Evolutionary conservation across 768 basidiomycete species (phyloP).

Genomic region (Mycena indigotica): DNA sequence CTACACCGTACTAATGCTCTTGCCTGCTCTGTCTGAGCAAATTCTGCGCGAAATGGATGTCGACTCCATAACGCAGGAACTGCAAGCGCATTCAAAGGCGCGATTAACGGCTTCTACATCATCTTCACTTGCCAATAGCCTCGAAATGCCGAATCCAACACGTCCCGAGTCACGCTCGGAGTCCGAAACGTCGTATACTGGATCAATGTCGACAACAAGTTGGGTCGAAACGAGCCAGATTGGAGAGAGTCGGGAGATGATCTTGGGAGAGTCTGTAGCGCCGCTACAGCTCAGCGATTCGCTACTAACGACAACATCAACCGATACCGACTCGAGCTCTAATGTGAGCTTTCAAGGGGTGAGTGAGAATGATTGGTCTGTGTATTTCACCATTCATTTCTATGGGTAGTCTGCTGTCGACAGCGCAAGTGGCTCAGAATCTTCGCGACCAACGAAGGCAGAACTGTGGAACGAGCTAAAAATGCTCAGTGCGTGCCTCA

Average conservation of each 20-base stretch:
- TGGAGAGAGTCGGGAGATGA: slow-evolving; percentile 20
- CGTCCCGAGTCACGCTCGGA: slow-evolving; percentile 33
- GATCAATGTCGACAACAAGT: slow-evolving; percentile 18
- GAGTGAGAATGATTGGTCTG: neutral
- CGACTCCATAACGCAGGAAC: slow-evolving; percentile 55
- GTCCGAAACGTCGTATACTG: slow-evolving; percentile 16
- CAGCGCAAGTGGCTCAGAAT: slow-evolving; percentile 30
- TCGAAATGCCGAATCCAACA: slow-evolving; percentile 38
- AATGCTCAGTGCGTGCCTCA: slow-evolving; percentile 62
- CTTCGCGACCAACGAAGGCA: slow-evolving; percentile 54
- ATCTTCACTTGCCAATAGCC: slow-evolving; percentile 21
- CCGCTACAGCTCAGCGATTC: slow-evolving; percentile 21
- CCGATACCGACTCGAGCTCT: slow-evolving; percentile 22
- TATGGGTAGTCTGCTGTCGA: slow-evolving; percentile 16
- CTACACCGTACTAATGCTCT: slow-evolving; percentile 65
- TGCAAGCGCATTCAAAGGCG: slow-evolving; percentile 33
- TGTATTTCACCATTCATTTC: neutral
- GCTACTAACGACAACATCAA: slow-evolving; percentile 19
- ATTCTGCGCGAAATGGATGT: slow-evolving; percentile 66
- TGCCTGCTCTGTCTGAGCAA: slow-evolving; percentile 52
- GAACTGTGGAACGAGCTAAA: slow-evolving; percentile 95
- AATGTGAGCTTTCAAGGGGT: slow-evolving; percentile 18
- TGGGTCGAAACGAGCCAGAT: slow-evolving; percentile 17
- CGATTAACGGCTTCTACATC: slow-evolving; percentile 7
- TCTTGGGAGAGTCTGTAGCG: slow-evolving; percentile 21